phyloP scores from a whole-genome alignment of 495 filamentous ascomycete species.

The Podospora pseudocomata region DNA sequence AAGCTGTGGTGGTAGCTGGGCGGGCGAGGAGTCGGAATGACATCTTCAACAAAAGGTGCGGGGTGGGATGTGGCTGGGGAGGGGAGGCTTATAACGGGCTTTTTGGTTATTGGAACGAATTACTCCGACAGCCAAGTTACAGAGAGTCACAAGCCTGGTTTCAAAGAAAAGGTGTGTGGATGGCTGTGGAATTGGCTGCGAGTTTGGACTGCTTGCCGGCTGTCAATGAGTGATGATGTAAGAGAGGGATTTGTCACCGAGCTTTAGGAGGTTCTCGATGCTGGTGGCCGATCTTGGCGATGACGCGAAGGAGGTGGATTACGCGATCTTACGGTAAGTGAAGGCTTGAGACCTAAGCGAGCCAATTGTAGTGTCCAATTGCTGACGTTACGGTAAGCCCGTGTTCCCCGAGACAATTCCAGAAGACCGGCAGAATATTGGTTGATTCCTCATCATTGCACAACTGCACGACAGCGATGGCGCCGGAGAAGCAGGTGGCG shows the following conservation, averaged over 20 bases:
- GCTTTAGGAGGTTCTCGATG: not conserved
- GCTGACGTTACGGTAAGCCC: not conserved
- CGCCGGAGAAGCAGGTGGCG: not conserved
- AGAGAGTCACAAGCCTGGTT: not conserved
- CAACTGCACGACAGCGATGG: not conserved
- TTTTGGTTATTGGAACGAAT: not conserved
- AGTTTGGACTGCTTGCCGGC: not conserved
- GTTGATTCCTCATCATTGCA: conserved; percentile 10
- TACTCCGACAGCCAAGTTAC: not conserved
- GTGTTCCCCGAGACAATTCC: not conserved
- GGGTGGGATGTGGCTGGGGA: not conserved
- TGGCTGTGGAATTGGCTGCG: not conserved
- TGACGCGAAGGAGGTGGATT: not conserved
- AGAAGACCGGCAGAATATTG: not conserved
- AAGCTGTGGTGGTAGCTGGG: not conserved
- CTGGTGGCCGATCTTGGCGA: not conserved
- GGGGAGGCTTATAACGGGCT: conserved; percentile 5
- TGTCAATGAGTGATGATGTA: conserved; percentile 1
- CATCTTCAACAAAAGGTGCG: conserved; percentile 19
- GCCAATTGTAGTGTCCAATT: not conserved
- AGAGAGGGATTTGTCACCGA: conserved; percentile 8
- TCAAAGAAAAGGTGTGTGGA: conserved; percentile 3
- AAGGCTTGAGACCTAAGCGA: not conserved
- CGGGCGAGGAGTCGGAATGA: conserved; percentile 25
- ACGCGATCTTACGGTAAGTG: not conserved